A percentile compares a stretch with the other conserved stretches of the same genome.
Conservation (phyloP, 768 basidiomycete species). For the Lactarius psammicola region DNA sequence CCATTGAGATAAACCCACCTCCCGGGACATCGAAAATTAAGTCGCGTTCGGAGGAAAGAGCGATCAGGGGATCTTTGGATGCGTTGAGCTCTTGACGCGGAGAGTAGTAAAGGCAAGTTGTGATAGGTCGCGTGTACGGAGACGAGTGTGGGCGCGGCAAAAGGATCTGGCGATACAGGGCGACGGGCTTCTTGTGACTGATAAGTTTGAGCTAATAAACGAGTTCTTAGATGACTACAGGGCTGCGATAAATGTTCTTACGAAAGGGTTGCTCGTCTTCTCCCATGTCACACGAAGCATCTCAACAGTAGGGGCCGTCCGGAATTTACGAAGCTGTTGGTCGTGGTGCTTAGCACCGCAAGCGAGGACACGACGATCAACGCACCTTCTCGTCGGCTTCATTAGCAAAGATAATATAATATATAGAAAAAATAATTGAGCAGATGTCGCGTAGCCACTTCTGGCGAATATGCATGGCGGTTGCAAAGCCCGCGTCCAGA, state of each 20-base stretch:
- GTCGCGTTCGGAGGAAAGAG: constrained; percentile 42
- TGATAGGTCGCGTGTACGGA: constrained; percentile 77
- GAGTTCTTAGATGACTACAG: constrained; percentile 23
- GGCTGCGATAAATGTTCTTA: constrained; percentile 37
- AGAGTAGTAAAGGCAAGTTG: constrained; percentile 79
- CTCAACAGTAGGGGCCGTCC: constrained; percentile 93
- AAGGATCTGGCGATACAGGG: constrained; percentile 70
- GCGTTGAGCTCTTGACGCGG: constrained; percentile 59
- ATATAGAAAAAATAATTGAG: constrained; percentile 79
- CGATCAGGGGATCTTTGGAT: constrained; percentile 45
- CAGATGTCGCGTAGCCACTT: constrained; percentile 89
- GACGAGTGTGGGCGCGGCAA: constrained; percentile 79
- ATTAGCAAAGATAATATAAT: constrained; percentile 86
- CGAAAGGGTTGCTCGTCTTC: constrained; percentile 93
- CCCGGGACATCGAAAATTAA: constrained; percentile 92
- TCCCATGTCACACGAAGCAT: constrained; percentile 97
- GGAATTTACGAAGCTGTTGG: constrained; percentile 77
- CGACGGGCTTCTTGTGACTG: constrained; percentile 57
- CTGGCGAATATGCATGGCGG: constrained; percentile 88
- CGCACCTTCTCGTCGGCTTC: constrained; percentile 96
- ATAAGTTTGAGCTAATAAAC: constrained; percentile 61
- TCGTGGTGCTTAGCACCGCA: constrained; percentile 5
- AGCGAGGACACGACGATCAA: background rate
- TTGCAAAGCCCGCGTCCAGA: constrained; percentile 96
- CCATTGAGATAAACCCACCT: constrained; percentile 96